A percentile compares a stretch with the other conserved stretches of the same genome.
These are phyloP conservation scores for Clonostachys rosea DNA, from an alignment of 2,329 filamentous ascomycete species.

Conservation along the genomic window DNA sequence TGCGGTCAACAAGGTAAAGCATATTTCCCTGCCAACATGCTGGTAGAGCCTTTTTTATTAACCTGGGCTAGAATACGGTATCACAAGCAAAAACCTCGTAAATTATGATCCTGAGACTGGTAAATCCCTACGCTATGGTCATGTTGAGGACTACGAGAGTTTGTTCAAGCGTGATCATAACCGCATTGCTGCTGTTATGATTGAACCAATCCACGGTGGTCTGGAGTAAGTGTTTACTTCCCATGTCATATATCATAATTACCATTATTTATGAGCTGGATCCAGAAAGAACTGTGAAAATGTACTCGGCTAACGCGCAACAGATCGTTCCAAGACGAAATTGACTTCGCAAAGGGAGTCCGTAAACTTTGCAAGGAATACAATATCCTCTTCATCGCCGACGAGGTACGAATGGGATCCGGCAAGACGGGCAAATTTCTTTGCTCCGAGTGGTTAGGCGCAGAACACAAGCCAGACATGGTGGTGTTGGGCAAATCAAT, in stretches of 20 bases:
- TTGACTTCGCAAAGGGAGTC: not conserved
- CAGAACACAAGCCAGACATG: constrained; percentile 12
- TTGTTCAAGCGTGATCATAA: not conserved
- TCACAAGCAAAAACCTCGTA: not conserved
- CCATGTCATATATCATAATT: no score
- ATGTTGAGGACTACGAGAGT: not conserved
- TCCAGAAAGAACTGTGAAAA: no score
- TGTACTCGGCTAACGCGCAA: not conserved
- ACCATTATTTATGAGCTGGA: no score
- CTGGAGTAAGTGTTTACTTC: no score
- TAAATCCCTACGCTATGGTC: not conserved
- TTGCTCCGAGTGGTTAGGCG: constrained; percentile 9
- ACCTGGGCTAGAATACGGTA: not conserved
- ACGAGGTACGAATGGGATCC: constrained; percentile 13
- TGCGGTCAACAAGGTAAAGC: no score
- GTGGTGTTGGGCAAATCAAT: constrained; percentile 12
- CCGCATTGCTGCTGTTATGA: not conserved
- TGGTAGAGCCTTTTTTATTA: not conserved
- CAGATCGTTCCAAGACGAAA: not conserved
- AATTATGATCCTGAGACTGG: not conserved
- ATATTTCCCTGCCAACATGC: no score
- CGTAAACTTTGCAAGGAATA: not conserved
- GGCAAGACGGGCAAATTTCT: constrained; percentile 14
- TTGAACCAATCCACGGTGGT: not conserved
- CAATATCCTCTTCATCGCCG: constrained; percentile 12